phyloP scores from a whole-genome alignment of 1,284 basidiomycete genomes.

The Malassezia cuniculi region DNA sequence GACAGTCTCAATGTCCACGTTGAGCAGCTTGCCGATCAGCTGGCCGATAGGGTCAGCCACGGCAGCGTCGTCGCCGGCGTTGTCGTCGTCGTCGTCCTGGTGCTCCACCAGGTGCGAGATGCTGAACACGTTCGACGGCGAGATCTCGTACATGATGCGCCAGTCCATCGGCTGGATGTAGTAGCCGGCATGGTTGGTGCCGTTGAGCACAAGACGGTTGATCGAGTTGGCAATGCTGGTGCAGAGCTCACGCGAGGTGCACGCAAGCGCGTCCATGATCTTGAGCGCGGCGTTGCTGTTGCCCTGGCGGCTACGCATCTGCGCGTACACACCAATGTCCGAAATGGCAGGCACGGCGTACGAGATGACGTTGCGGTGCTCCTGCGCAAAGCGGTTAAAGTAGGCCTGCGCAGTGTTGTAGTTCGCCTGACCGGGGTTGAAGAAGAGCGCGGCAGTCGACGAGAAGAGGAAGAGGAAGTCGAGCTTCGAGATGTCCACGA shows the following conservation, averaged over 20 bases:
- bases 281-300: constrained; percentile 14
- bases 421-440: constrained; percentile 17
- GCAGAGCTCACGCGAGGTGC: constrained; percentile 17
- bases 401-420: constrained; percentile 17
- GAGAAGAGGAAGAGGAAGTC: constrained; percentile 18
- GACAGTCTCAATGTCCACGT: constrained; percentile 14
- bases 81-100: constrained; percentile 12
- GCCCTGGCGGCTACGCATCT: constrained; percentile 6
- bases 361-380: constrained; percentile 12
- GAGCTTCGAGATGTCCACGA: constrained; percentile 9
- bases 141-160: constrained; percentile 14
- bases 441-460: constrained; percentile 15
- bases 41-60: constrained; percentile 12
- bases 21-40: constrained; percentile 15
- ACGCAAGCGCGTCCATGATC: constrained; percentile 14
- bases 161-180: constrained; percentile 15
- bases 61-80: constrained; percentile 2
- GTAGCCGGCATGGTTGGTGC: constrained; percentile 12
- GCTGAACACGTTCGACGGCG: constrained; percentile 10
- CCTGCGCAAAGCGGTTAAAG: constrained; percentile 16
- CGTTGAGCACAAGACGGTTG: constrained; percentile 9
- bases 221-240: constrained; percentile 7
- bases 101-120: constrained; percentile 14
- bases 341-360: constrained; percentile 17
- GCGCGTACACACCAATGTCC: constrained; percentile 16